These are phyloP conservation scores for Castanospermum australe DNA, from an alignment of 306 rosid species.

Conservation along the genomic window DNA sequence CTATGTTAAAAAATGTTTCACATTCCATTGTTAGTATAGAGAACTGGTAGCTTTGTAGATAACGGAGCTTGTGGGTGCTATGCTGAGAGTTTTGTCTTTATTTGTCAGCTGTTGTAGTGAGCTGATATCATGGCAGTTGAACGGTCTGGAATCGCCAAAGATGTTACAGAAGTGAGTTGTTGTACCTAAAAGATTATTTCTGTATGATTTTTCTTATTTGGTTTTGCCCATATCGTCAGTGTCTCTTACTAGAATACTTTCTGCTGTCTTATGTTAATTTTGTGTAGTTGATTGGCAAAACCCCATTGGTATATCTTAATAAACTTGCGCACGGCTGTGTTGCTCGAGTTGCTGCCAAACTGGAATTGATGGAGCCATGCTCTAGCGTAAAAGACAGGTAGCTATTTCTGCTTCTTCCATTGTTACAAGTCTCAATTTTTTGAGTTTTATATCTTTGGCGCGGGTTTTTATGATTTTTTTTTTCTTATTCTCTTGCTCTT, in stretches of 20 bases:
- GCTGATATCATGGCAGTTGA: constrained; percentile 56
- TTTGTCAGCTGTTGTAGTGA: constrained; percentile 29
- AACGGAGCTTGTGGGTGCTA: background rate
- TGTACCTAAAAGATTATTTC: background rate
- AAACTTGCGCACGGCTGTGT: constrained; percentile 61
- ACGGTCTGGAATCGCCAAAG: constrained; percentile 62
- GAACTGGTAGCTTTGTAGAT: background rate
- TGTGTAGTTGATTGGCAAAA: constrained; percentile 69
- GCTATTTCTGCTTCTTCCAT: background rate
- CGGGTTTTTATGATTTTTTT: background rate
- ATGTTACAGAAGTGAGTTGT: constrained; percentile 67
- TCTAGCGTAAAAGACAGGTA: constrained; percentile 87
- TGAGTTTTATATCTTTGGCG: background rate
- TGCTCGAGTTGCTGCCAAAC: constrained; percentile 68
- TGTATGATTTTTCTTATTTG: background rate
- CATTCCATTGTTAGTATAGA: constrained; percentile 4
- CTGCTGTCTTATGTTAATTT: constrained; percentile 10
- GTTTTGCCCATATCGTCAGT: background rate
- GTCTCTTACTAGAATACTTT: background rate
- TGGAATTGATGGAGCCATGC: constrained; percentile 79
- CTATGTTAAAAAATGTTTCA: constrained; percentile 1
- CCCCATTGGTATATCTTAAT: constrained; percentile 77
- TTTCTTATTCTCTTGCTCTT: constrained; percentile 14
- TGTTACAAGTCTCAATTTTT: background rate
- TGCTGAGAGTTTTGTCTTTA: constrained; percentile 3